Percentiles rank a stretch among this genome's conserved stretches.
These are phyloP conservation scores for Pichia sorboxylosa DNA, from an alignment of 1,139 yeast genomes.

Conservation along the genomic window DNA sequence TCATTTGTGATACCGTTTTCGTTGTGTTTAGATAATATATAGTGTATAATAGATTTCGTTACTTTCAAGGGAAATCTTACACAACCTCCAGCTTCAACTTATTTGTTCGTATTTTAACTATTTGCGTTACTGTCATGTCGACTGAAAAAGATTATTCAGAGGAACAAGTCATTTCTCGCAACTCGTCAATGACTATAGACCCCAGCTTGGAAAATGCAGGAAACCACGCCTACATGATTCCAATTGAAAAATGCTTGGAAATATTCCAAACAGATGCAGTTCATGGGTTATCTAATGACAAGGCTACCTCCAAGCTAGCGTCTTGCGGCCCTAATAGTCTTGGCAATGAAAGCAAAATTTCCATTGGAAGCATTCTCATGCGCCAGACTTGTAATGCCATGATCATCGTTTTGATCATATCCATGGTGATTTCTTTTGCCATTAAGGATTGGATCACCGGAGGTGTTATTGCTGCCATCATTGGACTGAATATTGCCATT, in stretches of 20 bases:
- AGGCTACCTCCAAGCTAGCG: constrained; percentile 26
- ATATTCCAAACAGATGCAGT: constrained; percentile 30
- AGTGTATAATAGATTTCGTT: no score
- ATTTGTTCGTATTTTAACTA: no score
- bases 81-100: no score
- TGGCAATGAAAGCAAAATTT: constrained; percentile 50
- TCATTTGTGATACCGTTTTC: no score
- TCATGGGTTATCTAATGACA: constrained; percentile 36
- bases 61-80: no score
- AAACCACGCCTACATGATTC: constrained; percentile 24
- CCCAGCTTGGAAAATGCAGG: no score
- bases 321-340: constrained; percentile 43
- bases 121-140: no score
- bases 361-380: constrained; percentile 45
- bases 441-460: constrained; percentile 75
- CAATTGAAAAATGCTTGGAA: constrained; percentile 27
- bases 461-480: constrained; percentile 69
- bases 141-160: no score
- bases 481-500: constrained; percentile 51
- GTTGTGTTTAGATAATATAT: no score
- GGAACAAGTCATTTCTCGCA: no score
- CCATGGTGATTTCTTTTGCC: constrained; percentile 70
- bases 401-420: constrained; percentile 65
- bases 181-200: no score
- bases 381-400: constrained; percentile 73